These are phyloP conservation scores for Collariella sp. DNA, from an alignment of 495 filamentous ascomycete genomes.

Conservation along the genomic window DNA sequence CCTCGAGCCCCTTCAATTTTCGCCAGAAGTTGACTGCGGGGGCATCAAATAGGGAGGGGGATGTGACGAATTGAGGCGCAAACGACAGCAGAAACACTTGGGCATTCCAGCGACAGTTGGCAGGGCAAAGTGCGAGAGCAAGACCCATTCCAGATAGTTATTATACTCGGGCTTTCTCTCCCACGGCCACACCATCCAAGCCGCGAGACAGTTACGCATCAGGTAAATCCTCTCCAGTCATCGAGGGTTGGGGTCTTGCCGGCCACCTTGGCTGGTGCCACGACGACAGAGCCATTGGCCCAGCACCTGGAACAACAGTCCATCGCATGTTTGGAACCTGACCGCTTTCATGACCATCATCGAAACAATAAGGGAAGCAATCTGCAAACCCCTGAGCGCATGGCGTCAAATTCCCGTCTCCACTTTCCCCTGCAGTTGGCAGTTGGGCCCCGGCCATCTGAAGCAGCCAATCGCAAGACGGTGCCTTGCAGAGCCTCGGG, in stretches of 20 bases:
- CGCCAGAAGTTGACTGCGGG: conserved; percentile 10
- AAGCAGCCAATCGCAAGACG: conserved; percentile 1
- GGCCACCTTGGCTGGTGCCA: conserved; percentile 9
- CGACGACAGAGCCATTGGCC: conserved; percentile 11
- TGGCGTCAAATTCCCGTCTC: neutral
- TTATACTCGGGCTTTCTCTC: neutral
- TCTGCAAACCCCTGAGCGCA: neutral
- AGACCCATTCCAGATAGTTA: neutral
- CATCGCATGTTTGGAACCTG: conserved; percentile 15
- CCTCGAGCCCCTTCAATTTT: conserved; percentile 19
- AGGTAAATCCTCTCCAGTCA: conserved; percentile 2
- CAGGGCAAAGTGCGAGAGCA: neutral
- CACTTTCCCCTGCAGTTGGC: neutral
- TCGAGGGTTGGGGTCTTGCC: neutral
- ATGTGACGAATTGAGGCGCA: neutral
- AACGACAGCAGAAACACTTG: neutral
- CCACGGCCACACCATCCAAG: neutral
- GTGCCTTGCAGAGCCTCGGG: conserved; percentile 10
- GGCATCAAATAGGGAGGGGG: conserved; percentile 10
- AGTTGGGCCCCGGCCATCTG: conserved; percentile 4
- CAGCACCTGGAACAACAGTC: neutral
- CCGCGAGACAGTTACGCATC: neutral
- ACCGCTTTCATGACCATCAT: conserved; percentile 3
- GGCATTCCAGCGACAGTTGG: neutral
- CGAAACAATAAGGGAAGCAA: neutral